These are phyloP conservation scores for Tolypocladium endophyticum DNA, from an alignment of 2,329 filamentous ascomycete species.

Conservation along the genomic window DNA sequence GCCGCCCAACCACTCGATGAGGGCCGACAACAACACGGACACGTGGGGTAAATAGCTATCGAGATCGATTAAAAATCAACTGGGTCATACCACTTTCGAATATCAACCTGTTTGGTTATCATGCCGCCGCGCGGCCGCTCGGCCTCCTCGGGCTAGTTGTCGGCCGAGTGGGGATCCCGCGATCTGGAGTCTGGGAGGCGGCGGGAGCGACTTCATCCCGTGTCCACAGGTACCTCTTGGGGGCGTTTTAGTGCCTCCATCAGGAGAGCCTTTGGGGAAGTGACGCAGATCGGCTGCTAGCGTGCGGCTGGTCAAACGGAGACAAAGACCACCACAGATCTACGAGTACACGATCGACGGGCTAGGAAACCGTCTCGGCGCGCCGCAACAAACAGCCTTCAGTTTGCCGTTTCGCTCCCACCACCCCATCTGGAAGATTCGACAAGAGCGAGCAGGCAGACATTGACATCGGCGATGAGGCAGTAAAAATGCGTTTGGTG, in stretches of 20 bases:
- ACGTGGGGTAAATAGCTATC: background rate
- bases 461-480: background rate
- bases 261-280: background rate
- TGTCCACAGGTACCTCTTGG: background rate
- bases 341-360: background rate
- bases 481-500: background rate
- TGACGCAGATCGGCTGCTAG: background rate
- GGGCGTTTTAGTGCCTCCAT: background rate
- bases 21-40: background rate
- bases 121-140: background rate
- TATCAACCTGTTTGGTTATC: background rate
- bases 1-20: background rate
- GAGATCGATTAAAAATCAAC: background rate
- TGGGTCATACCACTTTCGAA: background rate
- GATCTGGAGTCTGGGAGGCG: background rate
- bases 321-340: background rate
- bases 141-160: background rate
- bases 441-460: background rate
- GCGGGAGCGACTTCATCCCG: background rate
- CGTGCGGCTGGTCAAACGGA: constrained; percentile 1
- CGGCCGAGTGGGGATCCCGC: background rate
- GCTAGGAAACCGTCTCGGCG: background rate
- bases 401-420: background rate
- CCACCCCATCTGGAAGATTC: background rate
- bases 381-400: background rate